These are phyloP conservation scores for Xylaria grammica DNA, from an alignment of 495 filamentous ascomycete species.

Conservation along the genomic window DNA sequence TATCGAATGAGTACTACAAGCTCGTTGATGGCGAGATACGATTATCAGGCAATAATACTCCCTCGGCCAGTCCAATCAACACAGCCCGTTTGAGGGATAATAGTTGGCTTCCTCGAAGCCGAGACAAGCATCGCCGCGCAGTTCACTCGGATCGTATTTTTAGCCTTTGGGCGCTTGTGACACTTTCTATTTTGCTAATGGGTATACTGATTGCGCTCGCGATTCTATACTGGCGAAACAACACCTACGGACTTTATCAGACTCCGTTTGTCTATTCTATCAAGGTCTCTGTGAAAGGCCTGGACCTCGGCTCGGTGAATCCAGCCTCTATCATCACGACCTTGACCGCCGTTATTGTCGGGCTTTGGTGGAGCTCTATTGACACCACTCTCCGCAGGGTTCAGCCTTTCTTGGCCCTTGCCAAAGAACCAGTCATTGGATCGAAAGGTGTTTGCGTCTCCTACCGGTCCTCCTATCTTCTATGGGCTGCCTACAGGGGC, in stretches of 20 bases:
- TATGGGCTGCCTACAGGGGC: constrained; percentile 39
- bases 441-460: constrained; percentile 34
- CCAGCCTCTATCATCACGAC: constrained; percentile 40
- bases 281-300: constrained; percentile 32
- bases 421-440: constrained; percentile 24
- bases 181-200: constrained; percentile 21
- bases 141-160: too few species aligned
- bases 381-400: constrained; percentile 42
- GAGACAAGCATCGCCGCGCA: too few species aligned
- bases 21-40: too few species aligned
- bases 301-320: constrained; percentile 34
- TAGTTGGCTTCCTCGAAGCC: too few species aligned
- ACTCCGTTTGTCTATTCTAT: constrained; percentile 42
- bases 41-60: too few species aligned
- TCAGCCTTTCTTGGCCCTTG: constrained; percentile 43
- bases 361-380: constrained; percentile 47
- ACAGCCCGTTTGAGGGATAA: too few species aligned
- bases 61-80: too few species aligned
- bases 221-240: constrained; percentile 37
- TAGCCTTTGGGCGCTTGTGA: too few species aligned
- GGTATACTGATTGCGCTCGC: constrained; percentile 32
- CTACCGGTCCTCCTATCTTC: constrained; percentile 40
- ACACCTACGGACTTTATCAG: constrained; percentile 34
- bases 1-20: too few species aligned
- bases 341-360: constrained; percentile 32